Percentiles rank a stretch among this genome's conserved stretches.
Conservation (phyloP, 208 protist species). For the Jaenimonas drosophilae region DNA sequence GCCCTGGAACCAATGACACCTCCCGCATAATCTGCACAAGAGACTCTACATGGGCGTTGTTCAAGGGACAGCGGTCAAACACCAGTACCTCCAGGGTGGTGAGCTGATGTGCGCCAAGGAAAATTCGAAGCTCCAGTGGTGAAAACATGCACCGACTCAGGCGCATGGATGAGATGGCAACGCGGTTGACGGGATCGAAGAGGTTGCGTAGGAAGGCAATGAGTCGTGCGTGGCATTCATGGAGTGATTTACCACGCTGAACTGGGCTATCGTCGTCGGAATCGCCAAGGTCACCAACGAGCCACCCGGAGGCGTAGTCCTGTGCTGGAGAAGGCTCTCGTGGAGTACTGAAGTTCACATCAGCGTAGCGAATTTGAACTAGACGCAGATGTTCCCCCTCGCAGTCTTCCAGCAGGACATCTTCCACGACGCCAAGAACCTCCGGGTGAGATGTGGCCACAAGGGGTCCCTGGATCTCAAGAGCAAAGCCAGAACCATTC, state of each 20-base stretch:
- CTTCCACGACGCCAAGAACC: slow-evolving; percentile 39
- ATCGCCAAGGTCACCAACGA: background rate
- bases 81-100: slow-evolving; percentile 17
- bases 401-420: slow-evolving; percentile 68
- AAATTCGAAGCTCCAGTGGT: slow-evolving; percentile 22
- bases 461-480: slow-evolving; percentile 43
- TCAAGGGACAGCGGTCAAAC: slow-evolving; percentile 54
- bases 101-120: slow-evolving; percentile 22
- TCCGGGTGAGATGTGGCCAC: slow-evolving; percentile 13
- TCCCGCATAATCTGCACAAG: slow-evolving; percentile 21
- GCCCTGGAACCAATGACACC: no score
- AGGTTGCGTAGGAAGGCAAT: slow-evolving; percentile 32
- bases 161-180: slow-evolving; percentile 15
- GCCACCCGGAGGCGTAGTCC: no score
- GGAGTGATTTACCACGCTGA: background rate
- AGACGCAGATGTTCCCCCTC: slow-evolving; percentile 13
- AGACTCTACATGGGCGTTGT: slow-evolving; percentile 39
- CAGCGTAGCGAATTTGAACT: slow-evolving; percentile 29
- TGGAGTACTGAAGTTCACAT: slow-evolving; percentile 14
- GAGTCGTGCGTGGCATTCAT: slow-evolving; percentile 23
- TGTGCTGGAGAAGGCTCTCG: no score
- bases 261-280: background rate
- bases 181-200: slow-evolving; percentile 6
- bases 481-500: slow-evolving; percentile 10
- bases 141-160: slow-evolving; percentile 39